Evolutionary conservation across 345 rosid species (phyloP).

Genomic region (Brassica juncea): DNA sequence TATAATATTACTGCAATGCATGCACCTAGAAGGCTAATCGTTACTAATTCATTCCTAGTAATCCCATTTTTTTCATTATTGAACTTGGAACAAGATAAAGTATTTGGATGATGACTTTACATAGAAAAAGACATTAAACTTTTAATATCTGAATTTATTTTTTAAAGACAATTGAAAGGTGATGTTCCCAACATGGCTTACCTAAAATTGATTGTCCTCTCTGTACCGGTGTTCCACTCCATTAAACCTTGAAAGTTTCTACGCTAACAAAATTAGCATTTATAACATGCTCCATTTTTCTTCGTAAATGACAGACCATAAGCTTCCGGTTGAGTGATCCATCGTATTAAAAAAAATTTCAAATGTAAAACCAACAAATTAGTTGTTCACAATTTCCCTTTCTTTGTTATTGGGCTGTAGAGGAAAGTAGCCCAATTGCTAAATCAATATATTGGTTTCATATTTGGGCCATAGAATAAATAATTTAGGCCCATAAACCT

Average conservation of each 20-base stretch:
- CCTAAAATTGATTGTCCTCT: slow-evolving; percentile 23
- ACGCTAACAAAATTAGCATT: neutral
- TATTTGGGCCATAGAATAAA: neutral
- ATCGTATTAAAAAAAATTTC: no score
- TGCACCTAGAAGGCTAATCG: neutral
- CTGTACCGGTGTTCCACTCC: slow-evolving; percentile 14
- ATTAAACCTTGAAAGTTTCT: neutral
- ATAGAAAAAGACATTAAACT: neutral
- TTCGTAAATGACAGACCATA: no score
- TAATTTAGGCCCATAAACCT: neutral
- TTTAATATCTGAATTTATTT: neutral
- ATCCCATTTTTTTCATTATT: neutral
- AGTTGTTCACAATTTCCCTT: neutral
- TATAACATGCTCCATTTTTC: no score
- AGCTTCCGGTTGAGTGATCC: no score
- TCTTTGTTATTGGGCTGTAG: neutral
- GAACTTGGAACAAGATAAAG: neutral
- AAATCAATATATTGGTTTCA: neutral
- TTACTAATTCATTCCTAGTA: neutral
- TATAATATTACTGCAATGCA: neutral
- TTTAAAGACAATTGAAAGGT: neutral
- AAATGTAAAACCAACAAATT: no score
- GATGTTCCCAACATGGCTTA: neutral
- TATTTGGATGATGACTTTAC: neutral
- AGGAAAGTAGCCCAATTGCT: neutral